phyloP scores from a whole-genome alignment of 2,329 filamentous ascomycete genomes.

The Dothistroma pini region DNA sequence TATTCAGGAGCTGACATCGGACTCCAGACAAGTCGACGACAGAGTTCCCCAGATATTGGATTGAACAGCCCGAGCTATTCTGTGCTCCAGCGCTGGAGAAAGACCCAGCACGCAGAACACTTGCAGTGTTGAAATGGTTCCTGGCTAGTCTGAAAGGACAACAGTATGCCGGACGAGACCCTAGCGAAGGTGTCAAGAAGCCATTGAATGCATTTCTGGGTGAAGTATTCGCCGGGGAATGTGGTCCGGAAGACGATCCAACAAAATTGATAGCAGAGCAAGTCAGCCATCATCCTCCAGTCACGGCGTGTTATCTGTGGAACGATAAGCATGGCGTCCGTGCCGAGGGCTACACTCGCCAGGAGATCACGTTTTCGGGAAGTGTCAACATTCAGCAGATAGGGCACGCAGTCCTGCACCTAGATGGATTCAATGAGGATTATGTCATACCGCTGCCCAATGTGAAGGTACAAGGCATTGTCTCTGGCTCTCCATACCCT shows the following conservation, averaged over 20 bases:
- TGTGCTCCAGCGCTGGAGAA: conserved; percentile 42
- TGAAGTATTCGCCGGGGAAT: conserved; percentile 44
- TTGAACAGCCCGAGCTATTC: conserved; percentile 46
- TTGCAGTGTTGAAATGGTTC: conserved; percentile 50
- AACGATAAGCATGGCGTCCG: conserved; percentile 43
- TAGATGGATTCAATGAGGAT: conserved; percentile 44
- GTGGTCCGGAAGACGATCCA: conserved; percentile 37
- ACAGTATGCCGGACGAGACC: conserved; percentile 45
- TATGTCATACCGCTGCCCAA: conserved; percentile 46
- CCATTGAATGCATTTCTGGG: conserved; percentile 51
- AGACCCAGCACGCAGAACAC: conserved; percentile 40
- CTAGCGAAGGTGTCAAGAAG: conserved; percentile 47
- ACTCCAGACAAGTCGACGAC: conserved; percentile 41
- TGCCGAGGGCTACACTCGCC: conserved; percentile 46
- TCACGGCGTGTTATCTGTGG: conserved; percentile 48
- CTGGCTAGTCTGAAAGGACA: conserved; percentile 46
- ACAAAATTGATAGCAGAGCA: conserved; percentile 45
- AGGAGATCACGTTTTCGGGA: conserved; percentile 46
- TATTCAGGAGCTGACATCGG: too few relatives aligned
- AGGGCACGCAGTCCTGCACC: conserved; percentile 43
- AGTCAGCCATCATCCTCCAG: conserved; percentile 46
- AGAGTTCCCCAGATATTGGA: conserved; percentile 47
- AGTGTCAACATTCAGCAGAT: conserved; percentile 47
- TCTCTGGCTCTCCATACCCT: conserved; percentile 44
- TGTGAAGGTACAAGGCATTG: conserved; percentile 45